These are phyloP conservation scores for Fonsecaea monophora DNA, from an alignment of 2,329 filamentous ascomycete species.

Conservation along the genomic window DNA sequence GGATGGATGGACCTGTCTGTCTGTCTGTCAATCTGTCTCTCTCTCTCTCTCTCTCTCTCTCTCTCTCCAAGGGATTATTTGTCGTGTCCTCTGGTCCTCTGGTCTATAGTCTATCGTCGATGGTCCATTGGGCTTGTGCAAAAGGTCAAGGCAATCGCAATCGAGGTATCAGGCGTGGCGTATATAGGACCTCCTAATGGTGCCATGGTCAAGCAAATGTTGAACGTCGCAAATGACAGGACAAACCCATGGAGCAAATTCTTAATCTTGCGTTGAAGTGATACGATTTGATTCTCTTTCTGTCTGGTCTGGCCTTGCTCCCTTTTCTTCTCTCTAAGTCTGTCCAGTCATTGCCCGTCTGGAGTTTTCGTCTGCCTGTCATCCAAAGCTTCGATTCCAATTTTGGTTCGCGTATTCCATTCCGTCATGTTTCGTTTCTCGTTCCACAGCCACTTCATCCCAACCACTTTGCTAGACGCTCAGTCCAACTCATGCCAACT, in stretches of 20 bases:
- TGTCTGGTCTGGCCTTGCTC: neutral
- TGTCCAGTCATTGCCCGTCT: neutral
- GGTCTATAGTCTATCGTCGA: too few relatives aligned
- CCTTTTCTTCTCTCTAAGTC: neutral
- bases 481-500: neutral
- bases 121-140: neutral
- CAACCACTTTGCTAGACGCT: neutral
- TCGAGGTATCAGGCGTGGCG: neutral
- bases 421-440: conserved; percentile 3
- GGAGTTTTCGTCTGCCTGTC: neutral
- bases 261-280: neutral
- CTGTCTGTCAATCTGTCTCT: neutral
- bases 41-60: neutral
- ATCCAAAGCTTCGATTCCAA: conserved; percentile 6
- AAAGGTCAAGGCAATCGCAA: neutral
- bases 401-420: conserved; percentile 3
- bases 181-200: neutral
- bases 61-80: neutral
- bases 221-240: neutral
- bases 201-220: neutral
- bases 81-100: too few relatives aligned
- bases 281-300: conserved; percentile 1
- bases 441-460: neutral
- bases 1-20: neutral
- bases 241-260: neutral